These are phyloP conservation scores for Xylariaceae sp. DNA, from an alignment of 2,329 filamentous ascomycete genomes.

Conservation along the genomic window DNA sequence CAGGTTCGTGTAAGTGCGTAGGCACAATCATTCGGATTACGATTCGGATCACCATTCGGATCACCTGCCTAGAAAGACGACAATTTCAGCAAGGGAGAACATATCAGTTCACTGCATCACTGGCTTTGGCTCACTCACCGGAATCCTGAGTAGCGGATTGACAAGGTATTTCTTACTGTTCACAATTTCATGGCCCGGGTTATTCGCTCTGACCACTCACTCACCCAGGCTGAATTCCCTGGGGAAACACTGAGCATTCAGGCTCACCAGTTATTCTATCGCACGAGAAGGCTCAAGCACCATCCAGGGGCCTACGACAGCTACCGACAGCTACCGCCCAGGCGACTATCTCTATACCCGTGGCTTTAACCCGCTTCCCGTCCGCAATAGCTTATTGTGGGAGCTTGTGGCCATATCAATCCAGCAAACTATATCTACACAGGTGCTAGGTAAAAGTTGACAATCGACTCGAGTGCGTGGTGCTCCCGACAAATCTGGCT, in stretches of 20 bases:
- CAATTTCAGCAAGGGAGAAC: background rate
- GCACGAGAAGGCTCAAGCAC: background rate
- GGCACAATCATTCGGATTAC: background rate
- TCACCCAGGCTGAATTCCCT: background rate
- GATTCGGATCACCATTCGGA: background rate
- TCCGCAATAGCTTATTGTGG: background rate
- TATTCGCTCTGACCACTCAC: constrained; percentile 3
- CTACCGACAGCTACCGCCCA: background rate
- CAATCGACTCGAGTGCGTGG: no score
- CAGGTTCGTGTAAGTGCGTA: constrained; percentile 31
- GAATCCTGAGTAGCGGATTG: background rate
- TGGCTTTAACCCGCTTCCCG: background rate
- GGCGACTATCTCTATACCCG: background rate
- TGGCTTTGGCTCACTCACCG: background rate
- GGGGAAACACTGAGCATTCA: background rate
- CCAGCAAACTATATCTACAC: no score
- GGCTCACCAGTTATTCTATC: background rate
- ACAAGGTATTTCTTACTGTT: constrained; percentile 6
- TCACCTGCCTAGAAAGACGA: background rate
- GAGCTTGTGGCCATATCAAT: no score
- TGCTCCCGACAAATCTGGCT: no score
- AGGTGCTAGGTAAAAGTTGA: no score
- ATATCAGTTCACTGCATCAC: background rate
- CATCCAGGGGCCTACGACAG: background rate
- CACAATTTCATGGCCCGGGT: background rate